Conservation (phyloP, 371 early-diverging fungal genomes). For the Gilbertella persicaria region DNA sequence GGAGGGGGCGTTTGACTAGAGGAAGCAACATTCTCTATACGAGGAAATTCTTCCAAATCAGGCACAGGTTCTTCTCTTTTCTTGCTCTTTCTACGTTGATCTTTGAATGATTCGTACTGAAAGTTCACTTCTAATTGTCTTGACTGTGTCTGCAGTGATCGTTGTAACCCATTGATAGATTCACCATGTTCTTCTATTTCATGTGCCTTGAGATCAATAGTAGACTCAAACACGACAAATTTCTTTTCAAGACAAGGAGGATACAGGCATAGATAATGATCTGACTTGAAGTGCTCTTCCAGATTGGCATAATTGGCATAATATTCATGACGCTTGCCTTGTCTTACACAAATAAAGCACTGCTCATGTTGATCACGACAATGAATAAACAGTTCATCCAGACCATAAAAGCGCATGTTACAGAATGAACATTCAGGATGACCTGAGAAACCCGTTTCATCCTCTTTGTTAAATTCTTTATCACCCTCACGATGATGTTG, state of each 20-base stretch:
- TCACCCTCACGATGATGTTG: constrained; percentile 73
- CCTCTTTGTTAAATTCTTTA: constrained; percentile 53
- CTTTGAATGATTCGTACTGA: constrained; percentile 46
- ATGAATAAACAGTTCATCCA: constrained; percentile 91
- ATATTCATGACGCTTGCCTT: constrained; percentile 81
- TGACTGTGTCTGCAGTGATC: constrained; percentile 43
- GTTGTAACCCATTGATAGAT: constrained; percentile 28
- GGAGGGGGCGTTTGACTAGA: constrained; percentile 1
- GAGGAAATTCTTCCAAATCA: not conserved
- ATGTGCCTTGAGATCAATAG: constrained; percentile 91
- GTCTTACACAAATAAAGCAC: constrained; percentile 84
- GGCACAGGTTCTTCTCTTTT: constrained; percentile 9
- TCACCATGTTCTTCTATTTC: constrained; percentile 60
- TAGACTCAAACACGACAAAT: constrained; percentile 93
- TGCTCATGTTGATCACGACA: constrained; percentile 94
- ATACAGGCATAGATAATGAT: constrained; percentile 84
- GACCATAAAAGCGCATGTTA: constrained; percentile 75
- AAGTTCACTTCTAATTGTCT: constrained; percentile 60
- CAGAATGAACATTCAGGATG: constrained; percentile 95
- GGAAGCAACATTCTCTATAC: not conserved
- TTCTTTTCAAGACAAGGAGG: constrained; percentile 88
- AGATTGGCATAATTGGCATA: constrained; percentile 80
- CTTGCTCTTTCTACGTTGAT: constrained; percentile 12
- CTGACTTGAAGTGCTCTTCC: constrained; percentile 79
- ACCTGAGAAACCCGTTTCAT: constrained; percentile 84